A percentile compares a stretch with the other conserved stretches of the same genome.
phyloP scores from a whole-genome alignment of 257 asterid species.

The Anisodus acutangulus region DNA sequence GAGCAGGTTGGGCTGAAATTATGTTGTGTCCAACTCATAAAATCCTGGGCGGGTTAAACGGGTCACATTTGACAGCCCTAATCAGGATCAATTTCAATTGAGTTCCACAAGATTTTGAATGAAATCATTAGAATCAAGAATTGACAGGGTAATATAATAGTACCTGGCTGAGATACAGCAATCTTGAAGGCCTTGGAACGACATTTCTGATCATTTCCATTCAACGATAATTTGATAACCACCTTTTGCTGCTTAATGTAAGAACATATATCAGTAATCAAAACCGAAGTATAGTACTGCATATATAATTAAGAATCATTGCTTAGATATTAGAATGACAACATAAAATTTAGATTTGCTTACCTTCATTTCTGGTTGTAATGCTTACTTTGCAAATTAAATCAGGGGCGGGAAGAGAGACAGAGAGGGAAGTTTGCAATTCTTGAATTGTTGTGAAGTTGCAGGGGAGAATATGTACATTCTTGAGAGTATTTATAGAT shows the following conservation, averaged over 20 bases:
- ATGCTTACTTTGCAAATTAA: not conserved
- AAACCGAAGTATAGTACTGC: too few relatives aligned
- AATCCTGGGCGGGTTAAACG: too few relatives aligned
- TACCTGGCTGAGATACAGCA: conserved; percentile 25
- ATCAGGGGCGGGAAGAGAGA: too few relatives aligned
- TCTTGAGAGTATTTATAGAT: not conserved
- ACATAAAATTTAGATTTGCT: not conserved
- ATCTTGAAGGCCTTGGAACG: conserved; percentile 30
- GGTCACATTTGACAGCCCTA: too few relatives aligned
- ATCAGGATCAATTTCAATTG: not conserved
- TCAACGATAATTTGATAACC: not conserved
- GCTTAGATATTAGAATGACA: too few relatives aligned
- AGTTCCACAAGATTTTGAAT: fast-evolving
- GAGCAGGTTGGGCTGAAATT: too few relatives aligned
- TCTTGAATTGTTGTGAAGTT: not conserved
- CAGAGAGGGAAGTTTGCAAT: too few relatives aligned
- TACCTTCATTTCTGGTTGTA: not conserved
- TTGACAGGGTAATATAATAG: not conserved
- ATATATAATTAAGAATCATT: too few relatives aligned
- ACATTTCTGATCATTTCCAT: not conserved
- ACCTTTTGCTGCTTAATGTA: conserved; percentile 26
- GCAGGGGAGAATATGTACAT: not conserved
- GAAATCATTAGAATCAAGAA: not conserved
- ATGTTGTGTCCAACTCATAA: too few relatives aligned
- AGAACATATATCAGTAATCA: not conserved